A percentile compares a stretch with the other conserved stretches of the same genome.
These are phyloP conservation scores for Pyrus communis DNA, from an alignment of 306 rosid genomes.

Conservation along the genomic window DNA sequence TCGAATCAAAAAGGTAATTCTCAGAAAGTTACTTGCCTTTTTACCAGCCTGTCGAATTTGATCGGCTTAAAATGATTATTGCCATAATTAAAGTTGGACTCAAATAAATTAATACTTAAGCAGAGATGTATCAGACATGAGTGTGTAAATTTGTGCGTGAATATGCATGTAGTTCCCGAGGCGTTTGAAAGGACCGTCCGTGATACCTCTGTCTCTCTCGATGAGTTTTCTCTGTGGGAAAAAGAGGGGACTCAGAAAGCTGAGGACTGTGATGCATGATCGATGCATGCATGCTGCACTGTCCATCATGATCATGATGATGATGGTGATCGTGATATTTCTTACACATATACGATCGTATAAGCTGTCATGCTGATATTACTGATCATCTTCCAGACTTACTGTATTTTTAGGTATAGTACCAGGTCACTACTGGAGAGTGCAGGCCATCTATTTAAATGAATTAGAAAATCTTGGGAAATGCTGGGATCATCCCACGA, in stretches of 20 bases:
- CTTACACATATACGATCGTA: neutral
- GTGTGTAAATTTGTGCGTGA: neutral
- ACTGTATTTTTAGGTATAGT: neutral
- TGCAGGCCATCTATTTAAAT: neutral
- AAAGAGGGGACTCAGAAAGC: neutral
- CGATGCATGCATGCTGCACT: neutral
- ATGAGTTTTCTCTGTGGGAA: neutral
- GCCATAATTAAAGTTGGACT: slow-evolving; percentile 45
- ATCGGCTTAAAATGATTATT: slow-evolving; percentile 46
- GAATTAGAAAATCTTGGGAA: neutral
- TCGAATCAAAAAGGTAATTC: neutral
- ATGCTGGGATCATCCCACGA: neutral
- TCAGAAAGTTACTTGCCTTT: slow-evolving; percentile 55
- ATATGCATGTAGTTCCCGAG: slow-evolving; percentile 30
- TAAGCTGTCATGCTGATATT: neutral
- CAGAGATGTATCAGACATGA: slow-evolving; percentile 15
- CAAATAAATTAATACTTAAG: neutral
- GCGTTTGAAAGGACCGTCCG: slow-evolving; percentile 78
- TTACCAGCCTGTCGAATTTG: slow-evolving; percentile 16
- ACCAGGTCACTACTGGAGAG: neutral
- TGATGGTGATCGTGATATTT: neutral
- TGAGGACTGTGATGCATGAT: neutral
- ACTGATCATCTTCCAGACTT: neutral
- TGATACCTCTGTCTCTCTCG: slow-evolving; percentile 43
- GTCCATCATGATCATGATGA: neutral